Percentiles rank a stretch among this genome's conserved stretches.
These are phyloP conservation scores for Psidium guajava DNA, from an alignment of 345 rosid genomes.

Conservation along the genomic window DNA sequence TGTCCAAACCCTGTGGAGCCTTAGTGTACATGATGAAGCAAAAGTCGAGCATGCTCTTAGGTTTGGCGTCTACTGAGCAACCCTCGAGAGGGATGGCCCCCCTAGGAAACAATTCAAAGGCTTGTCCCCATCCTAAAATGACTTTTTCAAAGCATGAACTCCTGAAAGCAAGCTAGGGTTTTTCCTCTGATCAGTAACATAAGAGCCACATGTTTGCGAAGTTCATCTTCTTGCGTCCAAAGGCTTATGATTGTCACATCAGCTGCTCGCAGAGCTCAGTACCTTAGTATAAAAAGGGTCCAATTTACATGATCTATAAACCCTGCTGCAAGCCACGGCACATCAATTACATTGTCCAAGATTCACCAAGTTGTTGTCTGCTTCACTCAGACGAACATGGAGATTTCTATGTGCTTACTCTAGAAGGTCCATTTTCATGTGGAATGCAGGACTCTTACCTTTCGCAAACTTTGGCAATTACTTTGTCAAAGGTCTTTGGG, in stretches of 20 bases:
- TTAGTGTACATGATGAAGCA: not conserved
- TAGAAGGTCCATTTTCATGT: too few relatives aligned
- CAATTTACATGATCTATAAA: not conserved
- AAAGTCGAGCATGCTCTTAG: not conserved
- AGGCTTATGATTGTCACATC: not conserved
- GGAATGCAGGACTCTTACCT: too few relatives aligned
- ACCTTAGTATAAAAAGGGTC: not conserved
- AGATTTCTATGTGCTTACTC: not conserved
- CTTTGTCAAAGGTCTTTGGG: too few relatives aligned
- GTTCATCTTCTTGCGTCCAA: not conserved
- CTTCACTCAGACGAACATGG: not conserved
- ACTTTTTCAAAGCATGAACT: not conserved
- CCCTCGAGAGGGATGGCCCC: not conserved
- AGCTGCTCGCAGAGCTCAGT: not conserved
- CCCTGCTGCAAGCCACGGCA: not conserved
- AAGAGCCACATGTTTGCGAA: not conserved
- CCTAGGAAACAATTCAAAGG: not conserved
- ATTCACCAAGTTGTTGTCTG: not conserved
- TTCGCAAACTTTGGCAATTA: too few relatives aligned
- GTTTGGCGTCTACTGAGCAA: not conserved
- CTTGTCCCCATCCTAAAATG: not conserved
- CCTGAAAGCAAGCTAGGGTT: not conserved
- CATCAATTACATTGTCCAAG: not conserved
- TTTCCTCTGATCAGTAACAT: not conserved
- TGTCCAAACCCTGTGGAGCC: not conserved